Evolutionary conservation across 2,329 filamentous ascomycete genomes (phyloP), one percentile per base, ranked within the genome.

Genomic region (Stemphylium beticola): DNA sequence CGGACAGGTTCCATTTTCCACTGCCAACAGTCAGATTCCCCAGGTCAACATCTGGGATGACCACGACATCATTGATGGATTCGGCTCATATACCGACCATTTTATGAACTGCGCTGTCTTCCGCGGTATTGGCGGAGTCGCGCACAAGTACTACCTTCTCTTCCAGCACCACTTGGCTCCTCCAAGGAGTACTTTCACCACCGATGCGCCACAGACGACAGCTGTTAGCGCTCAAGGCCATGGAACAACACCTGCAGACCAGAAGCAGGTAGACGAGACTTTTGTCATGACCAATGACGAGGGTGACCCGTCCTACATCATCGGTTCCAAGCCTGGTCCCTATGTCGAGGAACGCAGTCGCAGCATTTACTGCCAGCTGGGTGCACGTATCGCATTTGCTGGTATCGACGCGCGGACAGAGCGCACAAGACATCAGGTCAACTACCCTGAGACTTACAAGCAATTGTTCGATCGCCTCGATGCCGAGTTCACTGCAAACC

Each of bases 341-440:
- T 88, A 88, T 56, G 83, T 88, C 2, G 84, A 87, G 64, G 85
- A 87, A 71, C 77, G 76, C 49, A 86, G 84, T 60, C 78, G 85
- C 44, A 86, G 76, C 68, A 77, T 88, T 57, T 88, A 86, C 74
- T 85, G 84, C 74, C 84, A 86, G 49, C 78, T 88, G 4, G 86
- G 86, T 36, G 83, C 82, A 57, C 82, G 89, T 9, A 87, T 90
- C 65, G 83, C 86, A 33, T 85, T 86, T 68, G 69, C 83, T 45
- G 84, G 87, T 72, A 78, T 84, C 66, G 83, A 86, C 73, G 83
- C 83, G 9, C 81, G 84, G 12, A 85, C 83, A n/a, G 83, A 88
- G 83, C 90, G 93, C 20, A 97, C 93, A 8, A 86, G 93, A 33
- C 92, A 96, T 69, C 92, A 96, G 76, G 87, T 98, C 77, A 97